phyloP scores from a whole-genome alignment of 148 eudicot genomes.

The Cornus kousa region DNA sequence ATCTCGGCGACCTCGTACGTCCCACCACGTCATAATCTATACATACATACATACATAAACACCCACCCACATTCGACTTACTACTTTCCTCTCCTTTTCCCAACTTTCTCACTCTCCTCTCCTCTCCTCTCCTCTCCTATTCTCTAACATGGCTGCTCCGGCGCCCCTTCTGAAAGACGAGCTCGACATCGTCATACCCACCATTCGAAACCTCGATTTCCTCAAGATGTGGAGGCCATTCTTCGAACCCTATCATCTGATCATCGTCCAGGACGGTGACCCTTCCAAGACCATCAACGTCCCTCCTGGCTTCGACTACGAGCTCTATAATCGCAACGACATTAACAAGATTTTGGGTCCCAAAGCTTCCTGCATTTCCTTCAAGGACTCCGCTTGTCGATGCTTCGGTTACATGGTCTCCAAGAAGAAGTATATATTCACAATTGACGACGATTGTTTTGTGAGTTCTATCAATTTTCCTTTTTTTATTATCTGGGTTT shows the following conservation, averaged over 20 bases:
- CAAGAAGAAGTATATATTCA: conserved; percentile 66
- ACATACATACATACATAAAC: too few species aligned
- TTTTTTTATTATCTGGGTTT: neutral
- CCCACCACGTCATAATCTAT: too few species aligned
- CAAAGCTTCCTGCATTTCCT: conserved; percentile 53
- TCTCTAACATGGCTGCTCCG: conserved; percentile 22
- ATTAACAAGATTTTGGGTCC: conserved; percentile 60
- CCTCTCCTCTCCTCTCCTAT: too few species aligned
- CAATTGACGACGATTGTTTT: conserved; percentile 70
- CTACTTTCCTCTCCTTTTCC: neutral
- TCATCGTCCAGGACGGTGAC: conserved; percentile 67
- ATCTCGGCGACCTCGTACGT: too few species aligned
- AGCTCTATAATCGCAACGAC: conserved; percentile 55
- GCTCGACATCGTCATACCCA: conserved; percentile 63
- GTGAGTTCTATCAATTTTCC: conserved; percentile 24
- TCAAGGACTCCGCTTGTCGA: conserved; percentile 68
- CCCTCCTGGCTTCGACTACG: conserved; percentile 60
- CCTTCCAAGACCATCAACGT: conserved; percentile 52
- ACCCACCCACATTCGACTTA: neutral
- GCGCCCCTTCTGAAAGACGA: conserved; percentile 44
- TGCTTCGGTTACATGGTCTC: conserved; percentile 72
- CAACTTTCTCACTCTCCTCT: neutral
- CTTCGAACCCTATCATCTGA: conserved; percentile 52
- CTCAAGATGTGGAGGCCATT: conserved; percentile 67
- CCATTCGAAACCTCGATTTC: conserved; percentile 60